Evolutionary conservation across 2,329 filamentous ascomycete genomes (phyloP).

Genomic region (Alternaria triticina): DNA sequence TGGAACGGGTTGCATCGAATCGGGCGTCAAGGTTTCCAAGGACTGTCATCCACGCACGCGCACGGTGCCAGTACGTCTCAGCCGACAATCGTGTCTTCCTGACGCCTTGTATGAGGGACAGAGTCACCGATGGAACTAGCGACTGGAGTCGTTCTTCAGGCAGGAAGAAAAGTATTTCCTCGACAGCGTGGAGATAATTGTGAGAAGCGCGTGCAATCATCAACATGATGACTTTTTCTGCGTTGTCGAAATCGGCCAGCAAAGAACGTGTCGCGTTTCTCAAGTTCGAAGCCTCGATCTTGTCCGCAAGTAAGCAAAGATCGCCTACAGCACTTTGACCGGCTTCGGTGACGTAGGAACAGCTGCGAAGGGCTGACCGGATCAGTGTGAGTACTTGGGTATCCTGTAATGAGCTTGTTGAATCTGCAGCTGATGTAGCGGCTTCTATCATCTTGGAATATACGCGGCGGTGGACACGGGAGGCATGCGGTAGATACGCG

Average conservation of each 20-base stretch:
- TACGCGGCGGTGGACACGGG: slow-evolving; percentile 7
- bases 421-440: not conserved
- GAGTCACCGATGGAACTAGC: slow-evolving; percentile 14
- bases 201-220: slow-evolving; percentile 4
- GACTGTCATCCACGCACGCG: slow-evolving; percentile 28
- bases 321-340: not conserved
- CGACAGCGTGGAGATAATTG: slow-evolving; percentile 3
- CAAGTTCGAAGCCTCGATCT: slow-evolving; percentile 9
- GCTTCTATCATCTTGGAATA: slow-evolving; percentile 18
- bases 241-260: not conserved
- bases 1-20: not conserved
- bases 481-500: slow-evolving; percentile 3
- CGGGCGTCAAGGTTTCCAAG: slow-evolving; percentile 22
- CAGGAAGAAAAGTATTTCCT: slow-evolving; percentile 17
- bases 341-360: not conserved
- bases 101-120: slow-evolving; percentile 9
- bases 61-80: not conserved
- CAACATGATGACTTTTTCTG: not conserved
- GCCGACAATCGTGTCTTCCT: not conserved
- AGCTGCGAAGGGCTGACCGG: slow-evolving; percentile 17
- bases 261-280: slow-evolving; percentile 4
- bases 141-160: slow-evolving; percentile 11
- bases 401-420: slow-evolving; percentile 12
- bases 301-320: slow-evolving; percentile 11
- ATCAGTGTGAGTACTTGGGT: slow-evolving; percentile 17